Conservation (phyloP, 2,329 filamentous ascomycete species). For the Pseudocercospora vitis region DNA sequence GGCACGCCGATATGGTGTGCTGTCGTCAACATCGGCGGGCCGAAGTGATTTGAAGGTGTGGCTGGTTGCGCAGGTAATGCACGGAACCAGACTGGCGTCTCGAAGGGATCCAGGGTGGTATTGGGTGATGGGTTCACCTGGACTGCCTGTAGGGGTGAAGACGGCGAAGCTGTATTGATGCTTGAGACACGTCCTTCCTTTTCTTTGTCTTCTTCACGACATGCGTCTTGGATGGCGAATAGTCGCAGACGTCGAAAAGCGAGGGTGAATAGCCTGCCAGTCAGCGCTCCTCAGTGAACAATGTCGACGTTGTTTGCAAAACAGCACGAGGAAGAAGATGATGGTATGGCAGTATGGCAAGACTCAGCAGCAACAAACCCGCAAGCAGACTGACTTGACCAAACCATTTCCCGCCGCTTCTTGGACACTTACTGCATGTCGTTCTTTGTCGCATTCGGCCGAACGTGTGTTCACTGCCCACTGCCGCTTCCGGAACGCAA, state of each 20-base stretch:
- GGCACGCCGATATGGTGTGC: conserved; percentile 27
- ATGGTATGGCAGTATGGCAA: background rate
- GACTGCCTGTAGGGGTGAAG: too few relatives aligned
- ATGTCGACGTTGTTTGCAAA: background rate
- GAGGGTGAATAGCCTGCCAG: background rate
- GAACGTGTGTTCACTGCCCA: conserved; percentile 6
- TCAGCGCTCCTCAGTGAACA: background rate
- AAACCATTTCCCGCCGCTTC: conserved; percentile 23
- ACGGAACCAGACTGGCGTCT: conserved; percentile 37
- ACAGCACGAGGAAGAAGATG: background rate
- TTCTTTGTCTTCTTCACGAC: conserved; percentile 18
- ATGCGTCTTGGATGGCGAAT: background rate
- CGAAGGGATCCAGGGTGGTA: conserved; percentile 33
- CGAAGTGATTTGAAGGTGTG: conserved; percentile 22
- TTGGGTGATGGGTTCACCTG: conserved; percentile 3
- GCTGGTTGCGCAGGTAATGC: conserved; percentile 26
- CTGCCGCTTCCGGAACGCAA: conserved; percentile 27
- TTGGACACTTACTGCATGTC: conserved; percentile 18
- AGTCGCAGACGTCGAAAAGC: background rate
- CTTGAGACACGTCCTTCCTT: background rate
- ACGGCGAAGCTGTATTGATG: conserved; percentile 2
- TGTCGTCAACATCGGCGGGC: conserved; percentile 26
- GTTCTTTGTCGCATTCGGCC: conserved; percentile 29
- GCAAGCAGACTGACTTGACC: conserved; percentile 18
- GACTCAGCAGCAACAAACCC: conserved; percentile 17